phyloP scores from a whole-genome alignment of 2,329 filamentous ascomycete species.

The Hypoxylon sp. region DNA sequence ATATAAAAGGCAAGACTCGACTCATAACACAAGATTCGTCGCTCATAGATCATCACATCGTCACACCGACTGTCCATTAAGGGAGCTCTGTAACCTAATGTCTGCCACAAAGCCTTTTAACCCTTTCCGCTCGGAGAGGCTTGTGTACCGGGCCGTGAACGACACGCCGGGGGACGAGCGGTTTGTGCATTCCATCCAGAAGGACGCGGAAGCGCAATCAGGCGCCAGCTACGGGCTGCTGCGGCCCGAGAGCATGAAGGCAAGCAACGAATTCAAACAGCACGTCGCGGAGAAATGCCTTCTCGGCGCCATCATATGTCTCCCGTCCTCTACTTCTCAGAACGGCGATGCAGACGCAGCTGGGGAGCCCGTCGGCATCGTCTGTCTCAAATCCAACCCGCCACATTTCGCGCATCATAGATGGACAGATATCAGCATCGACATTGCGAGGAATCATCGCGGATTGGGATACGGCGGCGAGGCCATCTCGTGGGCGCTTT shows the following conservation, averaged over 20 bases:
- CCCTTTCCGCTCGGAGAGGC: constrained; percentile 56
- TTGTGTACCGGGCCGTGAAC: constrained; percentile 57
- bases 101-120: constrained; percentile 46
- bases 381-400: constrained; percentile 51
- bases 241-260: constrained; percentile 51
- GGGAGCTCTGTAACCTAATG: constrained; percentile 32
- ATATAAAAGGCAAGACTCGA: background rate
- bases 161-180: constrained; percentile 53
- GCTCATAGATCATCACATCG: background rate
- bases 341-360: constrained; percentile 19
- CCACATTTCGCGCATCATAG: constrained; percentile 58
- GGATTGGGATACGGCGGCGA: constrained; percentile 57
- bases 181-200: constrained; percentile 53
- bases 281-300: constrained; percentile 51
- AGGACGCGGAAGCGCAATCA: constrained; percentile 51
- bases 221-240: constrained; percentile 51
- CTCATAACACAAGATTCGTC: background rate
- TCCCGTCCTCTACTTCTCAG: constrained; percentile 40
- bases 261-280: constrained; percentile 51
- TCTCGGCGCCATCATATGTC: constrained; percentile 57
- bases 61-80: background rate
- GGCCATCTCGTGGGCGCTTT: constrained; percentile 56
- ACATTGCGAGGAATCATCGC: constrained; percentile 50
- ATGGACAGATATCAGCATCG: constrained; percentile 56
- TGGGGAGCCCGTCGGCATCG: constrained; percentile 53